Conservation (phyloP, 805 yeast species). For the Cyberlindnera xishuangbannaensis region DNA sequence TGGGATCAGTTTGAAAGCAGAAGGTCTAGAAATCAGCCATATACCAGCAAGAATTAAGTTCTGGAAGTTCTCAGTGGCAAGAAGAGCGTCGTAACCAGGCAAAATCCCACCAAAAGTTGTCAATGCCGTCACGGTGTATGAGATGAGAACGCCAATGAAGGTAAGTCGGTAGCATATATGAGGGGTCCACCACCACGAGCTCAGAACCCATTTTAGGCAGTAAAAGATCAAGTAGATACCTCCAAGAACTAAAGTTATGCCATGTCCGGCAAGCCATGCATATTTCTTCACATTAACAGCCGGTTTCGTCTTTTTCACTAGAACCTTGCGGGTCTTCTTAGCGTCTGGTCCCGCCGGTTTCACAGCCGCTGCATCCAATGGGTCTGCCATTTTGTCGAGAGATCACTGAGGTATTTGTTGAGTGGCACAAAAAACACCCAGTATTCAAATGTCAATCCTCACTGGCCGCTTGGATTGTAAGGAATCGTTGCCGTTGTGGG, state of each 20-base stretch:
- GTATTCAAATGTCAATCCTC: too few relatives aligned
- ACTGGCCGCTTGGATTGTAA: too few relatives aligned
- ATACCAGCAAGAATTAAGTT: conserved; percentile 45
- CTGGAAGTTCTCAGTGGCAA: conserved; percentile 76
- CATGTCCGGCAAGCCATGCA: conserved; percentile 57
- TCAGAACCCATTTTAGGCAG: conserved; percentile 17
- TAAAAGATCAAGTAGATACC: conserved; percentile 29
- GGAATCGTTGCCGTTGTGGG: too few relatives aligned
- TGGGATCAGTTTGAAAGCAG: conserved; percentile 62
- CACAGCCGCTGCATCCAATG: conserved; percentile 14
- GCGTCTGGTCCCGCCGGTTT: conserved; percentile 16
- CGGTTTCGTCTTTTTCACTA: conserved; percentile 29
- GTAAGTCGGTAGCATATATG: conserved; percentile 49
- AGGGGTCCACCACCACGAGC: conserved; percentile 38
- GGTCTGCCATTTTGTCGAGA: conserved; percentile 5
- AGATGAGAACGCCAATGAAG: conserved; percentile 47
- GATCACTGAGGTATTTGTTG: too few relatives aligned
- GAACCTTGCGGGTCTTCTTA: conserved; percentile 27
- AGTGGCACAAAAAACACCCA: too few relatives aligned
- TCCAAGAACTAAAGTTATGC: conserved; percentile 40
- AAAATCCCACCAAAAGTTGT: conserved; percentile 55
- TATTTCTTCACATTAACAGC: conserved; percentile 38
- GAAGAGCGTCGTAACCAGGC: conserved; percentile 58
- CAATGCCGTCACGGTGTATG: conserved; percentile 47
- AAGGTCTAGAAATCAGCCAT: conserved; percentile 62